Conservation (phyloP, 805 yeast genomes). For the Kuraishia capsulata region DNA sequence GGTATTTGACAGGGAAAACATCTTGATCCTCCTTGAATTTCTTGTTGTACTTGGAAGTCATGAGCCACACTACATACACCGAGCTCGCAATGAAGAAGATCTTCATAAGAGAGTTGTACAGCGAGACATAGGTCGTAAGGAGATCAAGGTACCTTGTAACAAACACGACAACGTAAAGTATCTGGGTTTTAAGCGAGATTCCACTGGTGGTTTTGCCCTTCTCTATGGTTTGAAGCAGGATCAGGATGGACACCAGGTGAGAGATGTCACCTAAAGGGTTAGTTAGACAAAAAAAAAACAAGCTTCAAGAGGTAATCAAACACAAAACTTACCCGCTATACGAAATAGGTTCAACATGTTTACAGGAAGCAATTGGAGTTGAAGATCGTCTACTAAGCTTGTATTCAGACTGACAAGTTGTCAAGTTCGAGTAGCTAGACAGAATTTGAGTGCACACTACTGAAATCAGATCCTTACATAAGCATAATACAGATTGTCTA, state of each 20-base stretch:
- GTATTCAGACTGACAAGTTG: too few species aligned
- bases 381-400: too few species aligned
- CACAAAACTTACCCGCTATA: slow-evolving; percentile 16
- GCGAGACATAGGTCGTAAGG: slow-evolving; percentile 44
- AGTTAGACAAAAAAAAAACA: not conserved
- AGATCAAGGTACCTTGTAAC: slow-evolving; percentile 65
- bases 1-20: slow-evolving; percentile 65
- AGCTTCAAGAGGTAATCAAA: too few species aligned
- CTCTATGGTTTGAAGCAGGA: slow-evolving; percentile 65
- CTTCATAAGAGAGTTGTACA: slow-evolving; percentile 79
- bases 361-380: not conserved
- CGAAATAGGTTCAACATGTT: slow-evolving; percentile 33
- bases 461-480: too few species aligned
- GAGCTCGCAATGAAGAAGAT: slow-evolving; percentile 72
- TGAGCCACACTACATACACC: slow-evolving; percentile 61
- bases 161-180: slow-evolving; percentile 66
- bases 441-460: too few species aligned
- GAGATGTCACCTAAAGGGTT: slow-evolving; percentile 56
- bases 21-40: slow-evolving; percentile 55
- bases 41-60: slow-evolving; percentile 51
- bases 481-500: too few species aligned
- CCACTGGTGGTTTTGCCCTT: slow-evolving; percentile 65
- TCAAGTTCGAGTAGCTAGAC: too few species aligned
- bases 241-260: slow-evolving; percentile 71
- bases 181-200: slow-evolving; percentile 82